phyloP scores from a whole-genome alignment of 148 eudicot genomes.

The Rhododendron simsii region DNA sequence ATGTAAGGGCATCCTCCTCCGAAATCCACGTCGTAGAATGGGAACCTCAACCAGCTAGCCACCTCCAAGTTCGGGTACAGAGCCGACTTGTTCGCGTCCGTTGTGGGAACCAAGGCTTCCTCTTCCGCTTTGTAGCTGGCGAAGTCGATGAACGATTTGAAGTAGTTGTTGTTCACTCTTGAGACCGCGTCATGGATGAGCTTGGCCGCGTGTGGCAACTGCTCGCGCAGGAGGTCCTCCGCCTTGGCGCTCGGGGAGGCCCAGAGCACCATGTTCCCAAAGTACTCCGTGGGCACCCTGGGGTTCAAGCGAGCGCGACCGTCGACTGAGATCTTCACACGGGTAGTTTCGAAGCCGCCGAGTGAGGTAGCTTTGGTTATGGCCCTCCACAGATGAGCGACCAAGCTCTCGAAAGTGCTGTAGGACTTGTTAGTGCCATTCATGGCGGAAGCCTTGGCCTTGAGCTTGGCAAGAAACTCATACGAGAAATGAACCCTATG shows the following conservation, averaged over 20 bases:
- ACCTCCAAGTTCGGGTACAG: conserved; percentile 37
- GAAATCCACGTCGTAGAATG: conserved; percentile 31
- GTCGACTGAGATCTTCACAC: conserved; percentile 28
- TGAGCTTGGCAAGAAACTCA: conserved; percentile 34
- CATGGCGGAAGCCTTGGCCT: conserved; percentile 27
- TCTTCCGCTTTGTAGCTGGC: conserved; percentile 24
- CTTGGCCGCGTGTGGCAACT: conserved; percentile 25
- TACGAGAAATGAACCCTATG: conserved; percentile 29
- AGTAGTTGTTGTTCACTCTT: conserved; percentile 32
- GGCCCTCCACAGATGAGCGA: conserved; percentile 43
- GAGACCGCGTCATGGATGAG: conserved; percentile 32
- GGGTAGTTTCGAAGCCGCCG: conserved; percentile 18
- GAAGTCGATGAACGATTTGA: conserved; percentile 41
- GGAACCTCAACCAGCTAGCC: conserved; percentile 35
- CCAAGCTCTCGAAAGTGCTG: conserved; percentile 38
- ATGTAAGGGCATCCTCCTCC: conserved; percentile 28
- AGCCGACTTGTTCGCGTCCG: conserved; percentile 14
- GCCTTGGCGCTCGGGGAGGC: conserved; percentile 35
- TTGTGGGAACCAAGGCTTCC: conserved; percentile 25
- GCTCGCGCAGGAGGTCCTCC: conserved; percentile 21
- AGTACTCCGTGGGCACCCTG: conserved; percentile 26
- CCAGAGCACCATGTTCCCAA: conserved; percentile 45
- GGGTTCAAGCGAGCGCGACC: conserved; percentile 34
- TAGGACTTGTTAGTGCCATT: conserved; percentile 18
- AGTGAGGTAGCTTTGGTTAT: conserved; percentile 37